Conservation (phyloP, 257 asterid genomes). For the Solanum piurae region DNA sequence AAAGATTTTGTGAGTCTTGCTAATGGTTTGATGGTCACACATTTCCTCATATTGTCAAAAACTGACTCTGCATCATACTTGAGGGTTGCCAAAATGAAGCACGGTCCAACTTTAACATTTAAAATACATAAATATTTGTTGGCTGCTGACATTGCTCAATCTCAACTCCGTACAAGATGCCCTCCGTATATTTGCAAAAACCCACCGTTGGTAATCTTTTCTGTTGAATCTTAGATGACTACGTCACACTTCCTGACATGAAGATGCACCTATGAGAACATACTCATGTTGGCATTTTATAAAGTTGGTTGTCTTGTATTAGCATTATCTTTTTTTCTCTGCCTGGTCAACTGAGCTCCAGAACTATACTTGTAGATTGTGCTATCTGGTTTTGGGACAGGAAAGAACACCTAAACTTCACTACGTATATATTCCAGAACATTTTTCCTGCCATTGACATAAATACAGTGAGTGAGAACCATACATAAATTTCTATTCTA, state of each 20-base stretch:
- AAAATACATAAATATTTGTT: slow-evolving; percentile 67
- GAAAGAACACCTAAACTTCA: slow-evolving; percentile 82
- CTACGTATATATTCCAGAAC: slow-evolving; percentile 85
- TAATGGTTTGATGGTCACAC: slow-evolving; percentile 90
- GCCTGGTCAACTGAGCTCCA: not conserved
- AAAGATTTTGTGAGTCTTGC: slow-evolving; percentile 75
- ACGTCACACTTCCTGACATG: not conserved
- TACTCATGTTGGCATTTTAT: not conserved
- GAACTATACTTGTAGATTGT: slow-evolving; percentile 50
- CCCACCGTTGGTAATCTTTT: slow-evolving; percentile 64
- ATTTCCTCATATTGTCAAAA: slow-evolving; percentile 74
- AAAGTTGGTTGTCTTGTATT: not conserved
- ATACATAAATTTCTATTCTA: not conserved
- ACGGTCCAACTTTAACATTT: slow-evolving; percentile 77
- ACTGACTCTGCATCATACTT: slow-evolving; percentile 56
- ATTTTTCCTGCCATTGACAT: slow-evolving; percentile 61
- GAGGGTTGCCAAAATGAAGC: slow-evolving; percentile 41
- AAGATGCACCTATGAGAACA: not conserved
- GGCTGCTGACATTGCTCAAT: slow-evolving; percentile 62
- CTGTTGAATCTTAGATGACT: not conserved
- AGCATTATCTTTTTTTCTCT: not conserved
- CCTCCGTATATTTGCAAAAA: slow-evolving; percentile 62
- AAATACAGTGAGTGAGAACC: slow-evolving; percentile 47
- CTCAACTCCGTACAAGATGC: slow-evolving; percentile 73
- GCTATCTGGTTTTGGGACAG: slow-evolving; percentile 91